Percentiles rank a stretch among this genome's conserved stretches.
Evolutionary conservation across 2,329 filamentous ascomycete genomes (phyloP).

Genomic region (Whalleya microplaca): DNA sequence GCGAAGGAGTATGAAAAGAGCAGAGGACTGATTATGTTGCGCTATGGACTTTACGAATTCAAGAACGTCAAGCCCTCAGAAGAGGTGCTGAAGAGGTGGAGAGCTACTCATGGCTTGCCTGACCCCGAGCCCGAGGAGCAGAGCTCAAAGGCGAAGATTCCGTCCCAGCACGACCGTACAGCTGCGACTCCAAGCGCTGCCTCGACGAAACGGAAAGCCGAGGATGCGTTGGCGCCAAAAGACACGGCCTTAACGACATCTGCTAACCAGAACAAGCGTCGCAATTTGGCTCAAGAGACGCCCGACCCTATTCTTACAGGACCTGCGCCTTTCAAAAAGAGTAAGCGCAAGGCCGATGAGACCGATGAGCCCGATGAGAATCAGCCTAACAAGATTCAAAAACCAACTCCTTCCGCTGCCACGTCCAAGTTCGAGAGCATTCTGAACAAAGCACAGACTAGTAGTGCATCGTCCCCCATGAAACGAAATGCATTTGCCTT

Average conservation of each 20-base stretch:
- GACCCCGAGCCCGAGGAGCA: conserved; percentile 51
- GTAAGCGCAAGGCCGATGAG: conserved; percentile 56
- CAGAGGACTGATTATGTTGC: conserved; percentile 62
- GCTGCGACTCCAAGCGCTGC: conserved; percentile 39
- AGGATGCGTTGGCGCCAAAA: conserved; percentile 50
- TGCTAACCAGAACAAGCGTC: conserved; percentile 53
- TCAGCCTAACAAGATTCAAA: conserved; percentile 55
- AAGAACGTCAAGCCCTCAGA: conserved; percentile 64
- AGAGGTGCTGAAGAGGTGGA: conserved; percentile 62
- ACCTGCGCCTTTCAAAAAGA: conserved; percentile 46
- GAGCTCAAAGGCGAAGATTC: conserved; percentile 33
- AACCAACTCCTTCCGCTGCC: conserved; percentile 56
- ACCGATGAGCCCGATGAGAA: conserved; percentile 49
- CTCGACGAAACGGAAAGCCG: conserved; percentile 59
- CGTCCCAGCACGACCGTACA: conserved; percentile 35
- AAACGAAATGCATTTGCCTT: conserved; percentile 28
- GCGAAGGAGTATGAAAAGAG: conserved; percentile 69
- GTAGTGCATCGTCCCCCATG: conserved; percentile 30
- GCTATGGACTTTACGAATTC: conserved; percentile 66
- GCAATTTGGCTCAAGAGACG: conserved; percentile 45
- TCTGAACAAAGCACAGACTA: conserved; percentile 51
- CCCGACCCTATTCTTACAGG: conserved; percentile 40
- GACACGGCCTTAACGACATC: conserved; percentile 41
- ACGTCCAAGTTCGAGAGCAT: conserved; percentile 62
- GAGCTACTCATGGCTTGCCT: conserved; percentile 58